Evolutionary conservation across 2,329 filamentous ascomycete genomes (phyloP), one percentile per base, ranked within the genome.

Genomic region (Diplocarpon rosae): DNA sequence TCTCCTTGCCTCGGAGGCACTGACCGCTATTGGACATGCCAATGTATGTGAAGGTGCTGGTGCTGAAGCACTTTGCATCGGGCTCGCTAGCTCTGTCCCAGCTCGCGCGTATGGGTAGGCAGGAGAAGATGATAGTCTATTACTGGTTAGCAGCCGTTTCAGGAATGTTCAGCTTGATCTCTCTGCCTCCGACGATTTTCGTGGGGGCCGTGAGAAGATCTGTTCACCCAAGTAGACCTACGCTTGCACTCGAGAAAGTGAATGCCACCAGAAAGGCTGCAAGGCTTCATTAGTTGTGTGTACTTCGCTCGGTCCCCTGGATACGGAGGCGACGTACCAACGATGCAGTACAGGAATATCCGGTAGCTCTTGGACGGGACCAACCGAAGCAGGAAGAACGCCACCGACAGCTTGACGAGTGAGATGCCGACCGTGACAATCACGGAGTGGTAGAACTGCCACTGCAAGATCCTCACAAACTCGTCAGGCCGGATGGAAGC

Each of bases 321-420:
- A 6, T 48, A 4, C 20, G 20, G 20, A 7, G 7, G 20, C 20
- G 20, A 24, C 65, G 43, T 55, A 69, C 69, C 62, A 40, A 73
- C 66, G 7, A 65, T 54, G 2, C 56, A 60, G 51, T 64, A 66
- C 1, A 73, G 55, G 40, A 69, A 65, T 2, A 56, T 55, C n/a
- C 63, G 63, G 55, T 66, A 68, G 8, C 47, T 56, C 32, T 58
- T 66, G 14, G 59, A 56, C 12, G 61, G 56, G n/a, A 65, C 64
- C 6, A 71, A 56, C 31, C 69, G 59, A 41, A 71, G 55, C 5
- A 73, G 57, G 48, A 70, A 69, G 27, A 69, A 61, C 1, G 62
- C 66, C 24, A 71, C 64, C 0, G 69, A 71, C 9, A 73, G 62
- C 52, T 73, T 73, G 47, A 71, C 65, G 1, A 64, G 52, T 10